A percentile compares a stretch with the other conserved stretches of the same genome.
Evolutionary conservation across 2,329 filamentous ascomycete species (phyloP).

Genomic region (Alternaria rosae): DNA sequence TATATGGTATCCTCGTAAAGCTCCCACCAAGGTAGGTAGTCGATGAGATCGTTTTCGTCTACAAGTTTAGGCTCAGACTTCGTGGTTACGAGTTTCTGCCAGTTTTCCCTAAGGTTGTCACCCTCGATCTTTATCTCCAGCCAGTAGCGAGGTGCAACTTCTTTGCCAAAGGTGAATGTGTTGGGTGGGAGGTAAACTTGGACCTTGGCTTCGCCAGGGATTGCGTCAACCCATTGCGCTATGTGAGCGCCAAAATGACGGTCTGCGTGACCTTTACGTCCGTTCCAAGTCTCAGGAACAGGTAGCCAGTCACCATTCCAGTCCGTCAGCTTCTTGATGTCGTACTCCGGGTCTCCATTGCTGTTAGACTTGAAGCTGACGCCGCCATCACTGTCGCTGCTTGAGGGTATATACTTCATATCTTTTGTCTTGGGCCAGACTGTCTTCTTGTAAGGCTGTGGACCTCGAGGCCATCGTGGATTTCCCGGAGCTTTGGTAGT

Average conservation of each 20-base stretch:
- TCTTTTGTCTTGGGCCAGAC: conserved; percentile 41
- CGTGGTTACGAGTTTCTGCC: conserved; percentile 24
- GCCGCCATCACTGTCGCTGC: conserved; percentile 34
- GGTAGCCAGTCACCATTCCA: conserved; percentile 58
- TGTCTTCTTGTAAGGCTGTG: conserved; percentile 13
- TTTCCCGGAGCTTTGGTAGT: conserved; percentile 17
- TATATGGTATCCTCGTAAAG: conserved; percentile 23
- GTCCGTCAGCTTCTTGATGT: conserved; percentile 50
- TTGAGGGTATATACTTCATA: conserved; percentile 28
- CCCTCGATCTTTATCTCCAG: conserved; percentile 34
- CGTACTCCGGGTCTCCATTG: conserved; percentile 43
- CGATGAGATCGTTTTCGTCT: conserved; percentile 30
- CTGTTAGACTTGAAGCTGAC: conserved; percentile 34
- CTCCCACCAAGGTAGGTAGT: conserved; percentile 42
- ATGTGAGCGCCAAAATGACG: conserved; percentile 45
- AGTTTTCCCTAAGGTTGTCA: conserved; percentile 33
- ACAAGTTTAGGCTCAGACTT: conserved; percentile 32
- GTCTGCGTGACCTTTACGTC: conserved; percentile 38
- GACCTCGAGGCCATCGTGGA: conserved; percentile 18
- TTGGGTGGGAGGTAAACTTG: not conserved
- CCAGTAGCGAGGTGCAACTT: conserved; percentile 43
- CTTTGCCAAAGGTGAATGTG: conserved; percentile 17
- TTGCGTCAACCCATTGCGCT: conserved; percentile 41
- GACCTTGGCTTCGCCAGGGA: not conserved
- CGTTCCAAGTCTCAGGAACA: conserved; percentile 57